Evolutionary conservation across 768 basidiomycete genomes (phyloP).

Genomic region (Hysterangium stoloniferum): DNA sequence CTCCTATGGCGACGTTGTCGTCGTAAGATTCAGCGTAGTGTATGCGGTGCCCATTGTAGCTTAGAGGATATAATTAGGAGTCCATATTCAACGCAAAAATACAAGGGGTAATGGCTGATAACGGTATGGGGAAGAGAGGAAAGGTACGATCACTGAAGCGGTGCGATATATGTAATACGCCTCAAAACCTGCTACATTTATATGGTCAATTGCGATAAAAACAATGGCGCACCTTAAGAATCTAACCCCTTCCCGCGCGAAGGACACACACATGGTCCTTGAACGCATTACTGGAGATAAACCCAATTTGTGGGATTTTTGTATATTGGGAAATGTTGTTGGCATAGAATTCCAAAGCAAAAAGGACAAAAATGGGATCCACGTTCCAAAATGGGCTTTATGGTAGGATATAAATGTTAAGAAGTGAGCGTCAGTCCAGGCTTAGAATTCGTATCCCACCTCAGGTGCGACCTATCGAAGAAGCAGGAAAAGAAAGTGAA

Average conservation of each 20-base stretch:
- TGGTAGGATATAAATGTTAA: not conserved
- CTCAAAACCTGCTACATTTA: not conserved
- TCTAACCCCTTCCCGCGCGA: not conserved
- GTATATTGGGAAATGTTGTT: not conserved
- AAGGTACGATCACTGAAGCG: not conserved
- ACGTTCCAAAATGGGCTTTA: not conserved
- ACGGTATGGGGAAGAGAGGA: no score
- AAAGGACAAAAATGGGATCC: not conserved
- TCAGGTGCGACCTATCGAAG: no score
- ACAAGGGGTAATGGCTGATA: no score
- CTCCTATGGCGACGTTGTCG: no score
- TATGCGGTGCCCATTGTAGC: no score
- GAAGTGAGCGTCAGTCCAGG: no score
- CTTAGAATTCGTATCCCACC: no score
- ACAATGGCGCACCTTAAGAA: constrained; percentile 1
- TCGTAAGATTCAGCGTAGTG: no score
- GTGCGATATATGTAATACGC: not conserved
- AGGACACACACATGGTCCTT: not conserved
- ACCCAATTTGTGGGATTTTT: not conserved
- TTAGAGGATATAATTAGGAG: no score
- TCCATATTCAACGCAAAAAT: no score
- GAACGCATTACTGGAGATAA: not conserved
- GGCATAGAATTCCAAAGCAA: constrained; percentile 1
- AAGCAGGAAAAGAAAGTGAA: no score
- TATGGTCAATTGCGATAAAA: constrained; percentile 1